These are phyloP conservation scores for Vigna reflexopilosa DNA, from an alignment of 306 rosid species.

Conservation along the genomic window DNA sequence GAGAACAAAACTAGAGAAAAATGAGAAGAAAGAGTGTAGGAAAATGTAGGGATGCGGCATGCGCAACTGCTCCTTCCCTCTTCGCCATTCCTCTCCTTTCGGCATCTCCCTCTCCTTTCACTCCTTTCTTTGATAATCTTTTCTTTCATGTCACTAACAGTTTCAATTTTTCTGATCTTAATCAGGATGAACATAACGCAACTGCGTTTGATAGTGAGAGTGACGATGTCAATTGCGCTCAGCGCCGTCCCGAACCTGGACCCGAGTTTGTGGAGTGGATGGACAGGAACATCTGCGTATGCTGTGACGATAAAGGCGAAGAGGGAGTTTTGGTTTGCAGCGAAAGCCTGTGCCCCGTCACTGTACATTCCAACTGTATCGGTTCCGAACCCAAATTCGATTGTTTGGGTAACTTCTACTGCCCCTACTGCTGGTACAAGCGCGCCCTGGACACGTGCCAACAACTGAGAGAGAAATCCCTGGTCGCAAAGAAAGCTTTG, in stretches of 20 bases:
- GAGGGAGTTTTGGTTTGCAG: conserved; percentile 56
- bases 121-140: neutral
- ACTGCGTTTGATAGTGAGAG: conserved; percentile 3
- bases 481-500: conserved; percentile 56
- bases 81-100: neutral
- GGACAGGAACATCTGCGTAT: conserved; percentile 51
- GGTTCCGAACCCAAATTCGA: conserved; percentile 62
- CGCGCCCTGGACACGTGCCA: conserved; percentile 38
- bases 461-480: conserved; percentile 50
- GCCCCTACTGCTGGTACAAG: conserved; percentile 72
- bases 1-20: no score
- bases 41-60: neutral
- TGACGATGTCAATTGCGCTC: neutral
- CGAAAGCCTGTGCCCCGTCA: conserved; percentile 62
- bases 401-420: conserved; percentile 60
- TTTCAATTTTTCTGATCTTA: neutral
- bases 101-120: neutral
- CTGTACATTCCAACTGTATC: conserved; percentile 65
- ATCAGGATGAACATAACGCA: conserved; percentile 1
- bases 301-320: conserved; percentile 50
- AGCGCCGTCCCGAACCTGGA: neutral
- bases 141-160: neutral
- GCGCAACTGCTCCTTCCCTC: neutral
- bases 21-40: neutral
- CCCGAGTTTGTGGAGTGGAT: conserved; percentile 32